phyloP scores from a whole-genome alignment of 495 filamentous ascomycete species.

The Trichodelitschia bisporula region DNA sequence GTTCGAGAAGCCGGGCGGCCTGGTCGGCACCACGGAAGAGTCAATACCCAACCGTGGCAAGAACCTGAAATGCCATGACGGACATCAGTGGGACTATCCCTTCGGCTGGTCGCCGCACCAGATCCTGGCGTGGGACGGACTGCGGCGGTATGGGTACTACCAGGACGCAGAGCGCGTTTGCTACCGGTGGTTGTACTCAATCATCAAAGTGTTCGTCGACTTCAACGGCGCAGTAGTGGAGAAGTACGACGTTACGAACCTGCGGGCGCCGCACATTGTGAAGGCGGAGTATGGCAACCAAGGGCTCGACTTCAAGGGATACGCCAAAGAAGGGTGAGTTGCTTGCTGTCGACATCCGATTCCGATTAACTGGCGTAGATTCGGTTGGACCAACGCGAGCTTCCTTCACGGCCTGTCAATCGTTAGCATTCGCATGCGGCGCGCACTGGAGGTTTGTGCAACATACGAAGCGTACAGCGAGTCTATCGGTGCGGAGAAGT shows the following conservation, averaged over 20 bases:
- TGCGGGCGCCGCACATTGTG: neutral
- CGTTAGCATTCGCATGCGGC: too few relatives aligned
- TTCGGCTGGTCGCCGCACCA: neutral
- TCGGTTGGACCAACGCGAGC: neutral
- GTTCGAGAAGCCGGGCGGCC: neutral
- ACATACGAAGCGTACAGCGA: too few relatives aligned
- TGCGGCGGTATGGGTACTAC: neutral
- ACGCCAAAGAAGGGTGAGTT: neutral
- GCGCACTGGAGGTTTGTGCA: too few relatives aligned
- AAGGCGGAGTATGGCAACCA: neutral
- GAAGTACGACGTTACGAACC: neutral
- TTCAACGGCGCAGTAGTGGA: neutral
- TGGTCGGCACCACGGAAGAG: neutral
- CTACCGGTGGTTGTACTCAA: neutral
- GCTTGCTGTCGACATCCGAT: neutral
- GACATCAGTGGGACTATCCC: neutral
- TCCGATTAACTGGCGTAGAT: neutral
- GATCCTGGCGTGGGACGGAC: neutral
- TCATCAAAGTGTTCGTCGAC: conserved; percentile 1
- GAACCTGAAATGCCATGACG: neutral
- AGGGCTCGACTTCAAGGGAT: neutral
- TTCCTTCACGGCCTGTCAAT: neutral
- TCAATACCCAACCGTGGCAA: neutral
- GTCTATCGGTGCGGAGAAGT: too few relatives aligned
- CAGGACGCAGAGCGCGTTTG: neutral